phyloP scores from a whole-genome alignment of 768 basidiomycete species.

The Gloeostereum incarnatum region DNA sequence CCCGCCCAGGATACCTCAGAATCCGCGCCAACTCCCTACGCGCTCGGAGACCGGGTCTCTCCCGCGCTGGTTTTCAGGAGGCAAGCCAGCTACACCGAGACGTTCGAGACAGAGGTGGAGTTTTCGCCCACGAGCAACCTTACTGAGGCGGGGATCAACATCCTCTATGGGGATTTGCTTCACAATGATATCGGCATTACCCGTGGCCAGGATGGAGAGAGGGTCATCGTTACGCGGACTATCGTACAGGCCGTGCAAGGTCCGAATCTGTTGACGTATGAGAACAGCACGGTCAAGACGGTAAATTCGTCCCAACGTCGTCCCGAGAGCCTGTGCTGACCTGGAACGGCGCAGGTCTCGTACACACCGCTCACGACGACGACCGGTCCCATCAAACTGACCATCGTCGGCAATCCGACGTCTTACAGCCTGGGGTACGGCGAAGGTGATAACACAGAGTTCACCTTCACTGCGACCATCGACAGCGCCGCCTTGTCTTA shows the following conservation, averaged over 20 bases:
- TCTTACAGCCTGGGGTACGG: slow-evolving; percentile 23
- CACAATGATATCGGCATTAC: slow-evolving; percentile 27
- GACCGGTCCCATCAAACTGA: slow-evolving; percentile 18
- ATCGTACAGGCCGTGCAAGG: slow-evolving; percentile 22
- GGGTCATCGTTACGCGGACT: slow-evolving; percentile 20
- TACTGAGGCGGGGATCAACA: slow-evolving; percentile 26
- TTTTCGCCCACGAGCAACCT: slow-evolving; percentile 21
- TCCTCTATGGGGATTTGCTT: slow-evolving; percentile 25
- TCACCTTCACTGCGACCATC: slow-evolving; percentile 18
- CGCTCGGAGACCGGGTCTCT: slow-evolving; percentile 26
- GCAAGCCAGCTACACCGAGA: slow-evolving; percentile 25
- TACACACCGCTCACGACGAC: slow-evolving; percentile 14
- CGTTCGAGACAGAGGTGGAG: slow-evolving; percentile 23
- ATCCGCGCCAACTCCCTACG: slow-evolving; percentile 24
- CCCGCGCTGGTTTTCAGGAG: slow-evolving; percentile 26
- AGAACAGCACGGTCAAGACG: slow-evolving; percentile 19
- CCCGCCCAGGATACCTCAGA: slow-evolving; percentile 19
- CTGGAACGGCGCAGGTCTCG: slow-evolving; percentile 3
- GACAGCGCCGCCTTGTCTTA: slow-evolving; percentile 23
- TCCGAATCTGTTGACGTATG: slow-evolving; percentile 21
- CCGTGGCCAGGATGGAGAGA: slow-evolving; percentile 12
- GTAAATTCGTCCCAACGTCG: slow-evolving; percentile 9
- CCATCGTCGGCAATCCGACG: slow-evolving; percentile 18
- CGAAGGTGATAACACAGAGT: slow-evolving; percentile 16
- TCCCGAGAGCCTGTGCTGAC: not conserved